Evolutionary conservation across 2,329 filamentous ascomycete species (phyloP).

Genomic region (Zymoseptoria passerinii): DNA sequence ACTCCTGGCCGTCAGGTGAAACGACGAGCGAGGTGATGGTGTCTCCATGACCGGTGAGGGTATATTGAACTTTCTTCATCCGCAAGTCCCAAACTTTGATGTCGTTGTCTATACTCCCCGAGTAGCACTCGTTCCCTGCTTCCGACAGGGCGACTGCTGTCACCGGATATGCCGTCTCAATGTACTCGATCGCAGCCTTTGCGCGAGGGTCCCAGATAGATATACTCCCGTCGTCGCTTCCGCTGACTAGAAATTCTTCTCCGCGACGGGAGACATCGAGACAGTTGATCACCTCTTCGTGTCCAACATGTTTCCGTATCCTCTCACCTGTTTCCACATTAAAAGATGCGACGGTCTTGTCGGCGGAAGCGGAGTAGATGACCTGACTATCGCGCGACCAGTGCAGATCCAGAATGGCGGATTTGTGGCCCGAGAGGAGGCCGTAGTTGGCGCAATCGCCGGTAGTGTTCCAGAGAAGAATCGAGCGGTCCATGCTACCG

Average conservation of each 20-base stretch:
- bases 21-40: constrained; percentile 83
- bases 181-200: constrained; percentile 78
- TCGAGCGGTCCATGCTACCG: constrained; percentile 87
- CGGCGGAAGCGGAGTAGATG: constrained; percentile 85
- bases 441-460: constrained; percentile 94
- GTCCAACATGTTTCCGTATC: constrained; percentile 84
- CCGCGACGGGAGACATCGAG: constrained; percentile 83
- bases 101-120: constrained; percentile 91
- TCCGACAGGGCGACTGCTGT: constrained; percentile 88
- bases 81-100: constrained; percentile 96
- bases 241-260: constrained; percentile 82
- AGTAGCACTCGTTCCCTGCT: constrained; percentile 90
- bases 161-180: constrained; percentile 85
- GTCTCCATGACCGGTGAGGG: constrained; percentile 81
- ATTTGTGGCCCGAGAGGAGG: constrained; percentile 77
- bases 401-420: constrained; percentile 82
- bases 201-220: constrained; percentile 93
- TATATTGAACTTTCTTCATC: constrained; percentile 81
- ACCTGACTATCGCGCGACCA: constrained; percentile 94
- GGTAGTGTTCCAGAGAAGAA: constrained; percentile 90
- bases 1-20: constrained; percentile 85
- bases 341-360: constrained; percentile 90
- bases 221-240: constrained; percentile 86
- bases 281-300: constrained; percentile 92
- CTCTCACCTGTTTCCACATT: constrained; percentile 85